Evolutionary conservation across 805 yeast genomes (phyloP), one percentile per base, ranked within the genome.

Genomic region (Hanseniaspora meyeri): DNA sequence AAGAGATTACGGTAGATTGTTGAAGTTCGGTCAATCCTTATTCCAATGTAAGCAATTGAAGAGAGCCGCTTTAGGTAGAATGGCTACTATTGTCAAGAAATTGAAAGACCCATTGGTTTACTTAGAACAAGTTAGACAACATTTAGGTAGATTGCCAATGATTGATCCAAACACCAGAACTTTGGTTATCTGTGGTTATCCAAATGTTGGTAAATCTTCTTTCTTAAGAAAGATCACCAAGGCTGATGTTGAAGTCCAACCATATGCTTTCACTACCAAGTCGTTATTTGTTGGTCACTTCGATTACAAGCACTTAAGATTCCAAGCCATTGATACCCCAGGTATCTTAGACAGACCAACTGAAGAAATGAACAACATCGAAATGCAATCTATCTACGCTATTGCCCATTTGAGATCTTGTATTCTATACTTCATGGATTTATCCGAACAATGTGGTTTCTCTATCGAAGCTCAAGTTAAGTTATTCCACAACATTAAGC

Each of bases 151-250:
- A 80, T 77, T 93, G 65, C 99, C 99, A 59, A 80, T 91, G 62
- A 93, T 93, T 70, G 98, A 93, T 72, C 99, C 99, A 68, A 93
- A 93, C 73, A 93, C 99, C 57, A 85, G 99, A 77, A 93, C 99
- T 27, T 76, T 93, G 64, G 78, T 93, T 66, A 91, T 93, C 67
- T 93, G 99, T 75, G 99, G 99, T 60, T 93, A 93, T 73, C 99
- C 99, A 57, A 93, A 93, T 72, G 99, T 93, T 60, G 99, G 99
- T 74, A 93, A 93, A 73, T 93, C 98, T 14, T 88, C 96, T 16
- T 93, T 93, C 73, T 78, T 93, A 71, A 79, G 82, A 67, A 81
- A 93, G 70, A 87, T 93, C 72, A 93, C 99, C 61, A 87, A 95
- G 66, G 97, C 97, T 42, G 97, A 93, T 66, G 99, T 93, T 59